Percentiles rank a stretch among this genome's conserved stretches.
These are phyloP conservation scores for Skeletonema potamos DNA, from an alignment of 108 stramenopile genomes.

Conservation along the genomic window DNA sequence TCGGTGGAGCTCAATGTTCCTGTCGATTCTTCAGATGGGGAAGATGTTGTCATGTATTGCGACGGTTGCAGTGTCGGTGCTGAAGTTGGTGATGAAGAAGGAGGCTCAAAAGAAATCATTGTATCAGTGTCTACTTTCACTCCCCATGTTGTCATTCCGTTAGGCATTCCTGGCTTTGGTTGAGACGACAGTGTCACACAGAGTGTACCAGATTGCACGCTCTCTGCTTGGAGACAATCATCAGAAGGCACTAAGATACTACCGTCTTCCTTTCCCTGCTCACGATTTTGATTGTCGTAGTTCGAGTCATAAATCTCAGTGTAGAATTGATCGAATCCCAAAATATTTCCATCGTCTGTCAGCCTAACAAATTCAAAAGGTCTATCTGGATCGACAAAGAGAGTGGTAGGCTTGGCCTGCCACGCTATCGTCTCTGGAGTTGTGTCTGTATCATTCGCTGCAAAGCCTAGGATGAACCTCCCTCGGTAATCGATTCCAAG, in stretches of 20 bases:
- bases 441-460: not conserved
- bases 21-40: not conserved
- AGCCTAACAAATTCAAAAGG: constrained; percentile 13
- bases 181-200: constrained; percentile 23
- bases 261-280: constrained; percentile 10
- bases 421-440: constrained; percentile 24
- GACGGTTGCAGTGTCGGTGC: not conserved
- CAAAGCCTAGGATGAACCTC: constrained; percentile 10
- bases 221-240: not conserved
- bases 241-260: constrained; percentile 13
- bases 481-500: constrained; percentile 22
- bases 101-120: constrained; percentile 66
- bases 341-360: constrained; percentile 16
- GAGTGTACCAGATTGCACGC: not conserved
- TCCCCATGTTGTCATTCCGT: constrained; percentile 41
- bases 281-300: constrained; percentile 27
- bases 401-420: constrained; percentile 30
- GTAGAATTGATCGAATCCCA: constrained; percentile 27
- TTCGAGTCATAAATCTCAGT: constrained; percentile 40
- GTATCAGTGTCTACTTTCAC: constrained; percentile 40
- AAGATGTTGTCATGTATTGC: not conserved
- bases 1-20: not conserved
- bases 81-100: constrained; percentile 50
- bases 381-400: constrained; percentile 13
- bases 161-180: constrained; percentile 17